Evolutionary conservation across 495 filamentous ascomycete genomes (phyloP), one percentile per base, ranked within the genome.

Genomic region (Penicillium nucicola): DNA sequence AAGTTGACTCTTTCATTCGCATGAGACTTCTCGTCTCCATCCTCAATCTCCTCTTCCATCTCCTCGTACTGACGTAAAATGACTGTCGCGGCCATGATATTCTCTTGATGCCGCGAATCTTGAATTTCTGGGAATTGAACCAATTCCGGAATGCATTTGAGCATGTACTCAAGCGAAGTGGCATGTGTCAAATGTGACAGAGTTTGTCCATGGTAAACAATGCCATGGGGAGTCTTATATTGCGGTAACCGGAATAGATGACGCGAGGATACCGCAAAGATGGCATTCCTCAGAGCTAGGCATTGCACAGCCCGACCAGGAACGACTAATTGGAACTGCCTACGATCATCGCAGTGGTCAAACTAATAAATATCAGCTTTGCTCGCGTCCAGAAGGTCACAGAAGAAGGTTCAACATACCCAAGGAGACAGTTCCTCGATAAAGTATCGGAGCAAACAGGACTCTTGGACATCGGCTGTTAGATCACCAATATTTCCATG

Each of bases 11-110:
- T 39, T 3, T 39, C 15, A 6, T 54, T 30, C 10, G 23, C 18
- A 7, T 34, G 37, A 23, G 38, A 45, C 6, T 55, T 45, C 1
- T 31, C 15, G 11, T 42, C 44, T 4, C n/a, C 28, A 23, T 59
- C 57, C 4, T 62, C 62, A 22, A 54, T 42, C 10, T 65, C 62
- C 36, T 66, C 63, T 19, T 66, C 63, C 42, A 66, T 60, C 38
- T 66, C 63, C 36, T 66, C 63, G 39, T 61, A 65, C 30, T 66
- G 63, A 8, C 63, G 57, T 10, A 66, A 37, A 14, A 66, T 66
- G 1, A 66, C 55, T 4, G 63, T 55, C 1, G 63, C 63, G 5
- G 55, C 60, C 57, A 66, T 66, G 30, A 66, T 56, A 14, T 60
- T 63, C 35, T 63, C 63, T 35, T 66, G 63, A 9, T 63, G 40